A percentile compares a stretch with the other conserved stretches of the same genome.
Conservation (phyloP, 2,329 filamentous ascomycete genomes). For the Arthrobotrys sinensis region DNA sequence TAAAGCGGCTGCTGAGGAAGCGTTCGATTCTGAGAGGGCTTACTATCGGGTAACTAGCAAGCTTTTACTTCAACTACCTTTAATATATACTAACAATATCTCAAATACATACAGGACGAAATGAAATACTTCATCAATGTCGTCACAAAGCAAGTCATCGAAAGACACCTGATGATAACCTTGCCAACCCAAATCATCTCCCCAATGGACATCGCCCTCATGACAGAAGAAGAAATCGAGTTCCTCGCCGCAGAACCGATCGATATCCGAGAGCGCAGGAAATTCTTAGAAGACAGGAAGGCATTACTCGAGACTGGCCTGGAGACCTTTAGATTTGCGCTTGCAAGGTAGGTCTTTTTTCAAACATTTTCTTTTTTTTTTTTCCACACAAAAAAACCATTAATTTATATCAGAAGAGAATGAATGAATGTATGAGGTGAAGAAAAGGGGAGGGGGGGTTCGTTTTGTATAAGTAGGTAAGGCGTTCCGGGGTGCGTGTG, state of each 20-base stretch:
- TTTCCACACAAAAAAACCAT: neutral
- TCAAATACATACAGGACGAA: slow-evolving; percentile 27
- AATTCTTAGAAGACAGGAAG: slow-evolving; percentile 41
- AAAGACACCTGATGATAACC: slow-evolving; percentile 47
- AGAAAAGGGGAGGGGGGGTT: neutral
- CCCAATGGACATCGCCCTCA: slow-evolving; percentile 47
- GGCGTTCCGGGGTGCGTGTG: slow-evolving; percentile 12
- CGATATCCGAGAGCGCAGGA: slow-evolving; percentile 35
- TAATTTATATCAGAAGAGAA: slow-evolving; percentile 12
- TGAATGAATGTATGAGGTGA: slow-evolving; percentile 7
- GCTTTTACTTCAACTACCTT: neutral
- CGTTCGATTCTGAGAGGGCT: slow-evolving; percentile 41
- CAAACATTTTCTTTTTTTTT: neutral
- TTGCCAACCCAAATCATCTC: slow-evolving; percentile 47
- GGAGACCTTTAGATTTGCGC: slow-evolving; percentile 46
- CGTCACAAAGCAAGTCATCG: slow-evolving; percentile 52
- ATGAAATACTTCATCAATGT: slow-evolving; percentile 51
- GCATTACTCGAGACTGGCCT: slow-evolving; percentile 27
- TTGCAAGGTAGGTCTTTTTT: slow-evolving; percentile 28
- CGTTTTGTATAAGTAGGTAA: slow-evolving; percentile 24
- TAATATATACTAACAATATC: neutral
- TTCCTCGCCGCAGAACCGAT: slow-evolving; percentile 40
- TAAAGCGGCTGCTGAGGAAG: slow-evolving; percentile 38
- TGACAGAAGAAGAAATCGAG: slow-evolving; percentile 43
- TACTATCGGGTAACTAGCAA: slow-evolving; percentile 38